Evolutionary conservation across 176 grass and related monocot species (phyloP), one percentile per base, ranked within the genome.

Genomic region (Rhynchospora tenuis): DNA sequence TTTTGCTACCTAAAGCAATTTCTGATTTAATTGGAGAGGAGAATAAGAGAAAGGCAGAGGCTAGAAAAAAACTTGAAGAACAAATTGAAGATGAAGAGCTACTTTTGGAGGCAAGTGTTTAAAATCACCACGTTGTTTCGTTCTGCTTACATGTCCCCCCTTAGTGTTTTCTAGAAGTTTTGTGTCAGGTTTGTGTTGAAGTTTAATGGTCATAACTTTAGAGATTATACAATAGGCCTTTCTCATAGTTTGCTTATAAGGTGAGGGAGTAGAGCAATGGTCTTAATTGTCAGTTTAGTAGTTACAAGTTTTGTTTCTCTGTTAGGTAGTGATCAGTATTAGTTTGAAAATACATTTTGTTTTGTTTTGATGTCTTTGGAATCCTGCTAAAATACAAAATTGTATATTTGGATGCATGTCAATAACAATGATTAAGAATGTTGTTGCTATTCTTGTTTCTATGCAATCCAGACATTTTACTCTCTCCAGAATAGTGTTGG

Each of bases 1-100:
- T 98, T 88, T 86, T 79, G 86, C 80, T 98, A 55, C 95, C 95
- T 23, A 88, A 93, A 31, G 84, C 89, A 56, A 93, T 94, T 31
- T 91, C 92, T 74, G 90, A 93, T 82, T 88, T 91, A 59, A 87
- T 94, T 14, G 92, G 92, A 26, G 82, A 92, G 80, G 88, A 93
- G 79, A 98, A 86, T 66, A 89, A 85, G 89, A 93, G 79, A 72
- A 90, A 91, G 50, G 88, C 91, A 4, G 81, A 86, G n/a, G 81
- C 52, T 48, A 90, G 60, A 50, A 87, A 71, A 79, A 80, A 84
- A n/a, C 73, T 58, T 80, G 75, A 90, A 48, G 70, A 90, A 69
- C 73, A 63, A 83, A 64, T 64, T 48, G 79, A 82, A 82, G 79
- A 82, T 47, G 84, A 75, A 47, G 86, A 91, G 71, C 74, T 85